phyloP scores from a whole-genome alignment of 225 moss, liverwort and hornwort genomes.

The Antitrichia curtipendula region DNA sequence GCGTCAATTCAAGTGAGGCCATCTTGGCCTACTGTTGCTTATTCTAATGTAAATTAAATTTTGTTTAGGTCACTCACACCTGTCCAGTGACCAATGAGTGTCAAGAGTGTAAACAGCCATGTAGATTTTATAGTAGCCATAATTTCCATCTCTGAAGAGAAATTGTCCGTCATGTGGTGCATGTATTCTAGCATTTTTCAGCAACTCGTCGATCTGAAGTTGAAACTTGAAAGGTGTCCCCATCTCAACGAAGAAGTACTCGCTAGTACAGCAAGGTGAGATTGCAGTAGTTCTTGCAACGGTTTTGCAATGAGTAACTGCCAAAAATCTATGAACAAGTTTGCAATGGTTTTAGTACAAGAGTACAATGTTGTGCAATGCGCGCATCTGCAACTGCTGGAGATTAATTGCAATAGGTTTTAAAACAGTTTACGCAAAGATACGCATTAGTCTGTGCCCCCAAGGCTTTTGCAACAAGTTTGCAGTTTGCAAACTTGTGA shows the following conservation, averaged over 20 bases:
- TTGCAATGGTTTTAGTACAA: not conserved
- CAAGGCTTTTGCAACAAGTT: not conserved
- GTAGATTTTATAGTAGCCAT: not conserved
- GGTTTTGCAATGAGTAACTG: not conserved
- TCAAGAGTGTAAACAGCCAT: not conserved
- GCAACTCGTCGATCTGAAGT: not conserved
- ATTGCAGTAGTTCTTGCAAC: not conserved
- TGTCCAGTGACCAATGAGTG: not conserved
- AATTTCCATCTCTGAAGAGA: not conserved
- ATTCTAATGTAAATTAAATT: not conserved
- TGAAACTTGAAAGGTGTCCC: not conserved
- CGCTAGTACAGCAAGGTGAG: not conserved
- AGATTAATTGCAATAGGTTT: not conserved
- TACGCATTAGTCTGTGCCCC: not conserved
- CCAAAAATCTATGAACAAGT: not conserved
- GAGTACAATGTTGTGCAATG: not conserved
- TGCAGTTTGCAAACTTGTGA: not conserved
- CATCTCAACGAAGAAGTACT: not conserved
- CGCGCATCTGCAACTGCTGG: not conserved
- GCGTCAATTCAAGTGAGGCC: not conserved
- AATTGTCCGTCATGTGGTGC: not conserved
- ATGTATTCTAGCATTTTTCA: not conserved
- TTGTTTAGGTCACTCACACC: not conserved
- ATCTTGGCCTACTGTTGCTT: not conserved
- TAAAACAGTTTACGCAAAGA: not conserved